These are phyloP conservation scores for Carpinus viminea DNA, from an alignment of 306 rosid species.

Conservation along the genomic window DNA sequence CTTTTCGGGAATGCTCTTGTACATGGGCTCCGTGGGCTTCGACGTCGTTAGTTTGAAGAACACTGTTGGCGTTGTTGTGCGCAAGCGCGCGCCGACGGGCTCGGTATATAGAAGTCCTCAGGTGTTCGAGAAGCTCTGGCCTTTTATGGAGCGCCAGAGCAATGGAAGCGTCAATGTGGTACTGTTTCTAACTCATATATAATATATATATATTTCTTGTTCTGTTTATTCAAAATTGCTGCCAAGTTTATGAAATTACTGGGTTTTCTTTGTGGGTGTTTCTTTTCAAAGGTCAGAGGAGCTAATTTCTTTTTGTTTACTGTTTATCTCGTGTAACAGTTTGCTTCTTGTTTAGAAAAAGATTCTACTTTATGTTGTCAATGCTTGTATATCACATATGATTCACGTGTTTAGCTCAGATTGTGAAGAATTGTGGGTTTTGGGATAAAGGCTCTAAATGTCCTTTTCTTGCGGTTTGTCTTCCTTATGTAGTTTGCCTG, in stretches of 20 bases:
- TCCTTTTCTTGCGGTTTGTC: neutral
- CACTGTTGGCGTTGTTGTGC: slow-evolving; percentile 54
- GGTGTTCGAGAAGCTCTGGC: slow-evolving; percentile 79
- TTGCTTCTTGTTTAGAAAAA: neutral
- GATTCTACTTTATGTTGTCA: neutral
- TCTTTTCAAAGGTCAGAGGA: neutral
- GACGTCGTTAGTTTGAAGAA: slow-evolving; percentile 62
- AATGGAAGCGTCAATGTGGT: slow-evolving; percentile 61
- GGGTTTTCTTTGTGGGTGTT: neutral
- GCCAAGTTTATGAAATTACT: slow-evolving; percentile 1
- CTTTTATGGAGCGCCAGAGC: slow-evolving; percentile 59
- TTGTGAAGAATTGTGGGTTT: neutral
- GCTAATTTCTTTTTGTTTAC: too few relatives aligned
- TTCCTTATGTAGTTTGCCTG: neutral
- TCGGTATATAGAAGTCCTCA: slow-evolving; percentile 84
- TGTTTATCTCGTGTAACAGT: neutral
- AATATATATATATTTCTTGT: neutral
- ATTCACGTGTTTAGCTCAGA: neutral
- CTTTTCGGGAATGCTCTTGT: slow-evolving; percentile 82
- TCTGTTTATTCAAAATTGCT: neutral
- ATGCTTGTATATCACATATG: neutral
- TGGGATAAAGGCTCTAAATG: neutral
- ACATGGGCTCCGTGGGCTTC: slow-evolving; percentile 82
- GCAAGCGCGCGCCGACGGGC: slow-evolving; percentile 64
- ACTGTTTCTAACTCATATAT: slow-evolving; percentile 15